Conservation (phyloP, 2,329 filamentous ascomycete genomes). For the Laburnicola sp. region DNA sequence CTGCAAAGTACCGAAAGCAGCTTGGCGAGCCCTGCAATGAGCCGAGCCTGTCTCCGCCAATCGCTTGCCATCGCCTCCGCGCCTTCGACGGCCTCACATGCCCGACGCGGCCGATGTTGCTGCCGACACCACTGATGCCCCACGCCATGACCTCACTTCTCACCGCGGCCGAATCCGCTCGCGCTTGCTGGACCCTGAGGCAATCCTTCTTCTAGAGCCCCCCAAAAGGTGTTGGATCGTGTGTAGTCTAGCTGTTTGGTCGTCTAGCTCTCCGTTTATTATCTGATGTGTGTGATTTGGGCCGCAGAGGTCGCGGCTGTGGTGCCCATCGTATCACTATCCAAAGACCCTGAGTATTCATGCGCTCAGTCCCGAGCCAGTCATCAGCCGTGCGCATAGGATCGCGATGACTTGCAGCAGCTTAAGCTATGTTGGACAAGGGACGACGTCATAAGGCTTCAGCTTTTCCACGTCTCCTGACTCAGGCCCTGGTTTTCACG, state of each 20-base stretch:
- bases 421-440: not conserved
- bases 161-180: not conserved
- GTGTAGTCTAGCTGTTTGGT: no score
- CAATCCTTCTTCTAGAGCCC: no score
- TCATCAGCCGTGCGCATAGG: constrained; percentile 1
- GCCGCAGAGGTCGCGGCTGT: constrained; percentile 18
- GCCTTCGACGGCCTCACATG: no score
- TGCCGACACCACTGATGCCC: not conserved
- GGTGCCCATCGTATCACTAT: constrained; percentile 22
- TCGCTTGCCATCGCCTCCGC: no score
- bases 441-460: constrained; percentile 11
- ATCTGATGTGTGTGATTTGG: not conserved
- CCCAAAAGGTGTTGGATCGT: no score
- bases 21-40: not conserved
- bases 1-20: not conserved
- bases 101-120: no score
- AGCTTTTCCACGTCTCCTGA: not conserved
- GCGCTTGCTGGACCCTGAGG: constrained; percentile 10
- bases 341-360: constrained; percentile 3
- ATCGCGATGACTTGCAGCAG: constrained; percentile 26
- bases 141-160: constrained; percentile 5
- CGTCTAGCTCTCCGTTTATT: no score
- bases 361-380: constrained; percentile 4
- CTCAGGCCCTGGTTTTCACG: constrained; percentile 1
- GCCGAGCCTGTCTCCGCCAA: no score